Conservation (phyloP, 2,329 filamentous ascomycete species). For the Botryotinia narcissicola region DNA sequence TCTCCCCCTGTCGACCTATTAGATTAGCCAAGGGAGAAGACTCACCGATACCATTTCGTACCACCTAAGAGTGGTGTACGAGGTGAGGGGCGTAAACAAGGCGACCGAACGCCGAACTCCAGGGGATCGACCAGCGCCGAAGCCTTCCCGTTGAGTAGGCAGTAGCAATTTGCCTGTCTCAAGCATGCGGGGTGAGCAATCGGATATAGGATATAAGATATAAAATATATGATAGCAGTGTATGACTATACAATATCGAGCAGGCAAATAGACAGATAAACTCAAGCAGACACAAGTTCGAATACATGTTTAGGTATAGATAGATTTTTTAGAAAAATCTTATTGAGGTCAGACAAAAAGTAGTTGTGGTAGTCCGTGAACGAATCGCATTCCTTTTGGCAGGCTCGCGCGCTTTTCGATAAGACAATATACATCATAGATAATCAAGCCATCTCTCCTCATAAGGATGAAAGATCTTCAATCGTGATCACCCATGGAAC, state of each 20-base stretch:
- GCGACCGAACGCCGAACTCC: neutral
- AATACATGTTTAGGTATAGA: neutral
- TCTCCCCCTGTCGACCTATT: neutral
- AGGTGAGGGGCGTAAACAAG: neutral
- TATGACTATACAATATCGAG: slow-evolving; percentile 11
- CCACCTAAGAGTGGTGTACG: neutral
- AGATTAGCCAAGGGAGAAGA: neutral
- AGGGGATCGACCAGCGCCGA: neutral
- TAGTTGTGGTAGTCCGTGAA: neutral
- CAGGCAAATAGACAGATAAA: neutral
- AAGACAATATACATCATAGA: neutral
- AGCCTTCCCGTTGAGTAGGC: neutral
- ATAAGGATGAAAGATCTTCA: neutral
- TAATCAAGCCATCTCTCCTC: neutral
- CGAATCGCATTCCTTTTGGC: neutral
- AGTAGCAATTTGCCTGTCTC: neutral
- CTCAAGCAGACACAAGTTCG: neutral
- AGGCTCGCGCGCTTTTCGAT: neutral
- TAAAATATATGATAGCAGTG: neutral
- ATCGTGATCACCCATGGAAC: neutral
- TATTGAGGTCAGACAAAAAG: neutral
- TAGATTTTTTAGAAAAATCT: neutral
- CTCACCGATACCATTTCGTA: neutral
- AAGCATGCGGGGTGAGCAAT: neutral
- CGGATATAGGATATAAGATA: neutral